Evolutionary conservation across 2,329 filamentous ascomycete genomes (phyloP).

Genomic region (Calycina herbarum): DNA sequence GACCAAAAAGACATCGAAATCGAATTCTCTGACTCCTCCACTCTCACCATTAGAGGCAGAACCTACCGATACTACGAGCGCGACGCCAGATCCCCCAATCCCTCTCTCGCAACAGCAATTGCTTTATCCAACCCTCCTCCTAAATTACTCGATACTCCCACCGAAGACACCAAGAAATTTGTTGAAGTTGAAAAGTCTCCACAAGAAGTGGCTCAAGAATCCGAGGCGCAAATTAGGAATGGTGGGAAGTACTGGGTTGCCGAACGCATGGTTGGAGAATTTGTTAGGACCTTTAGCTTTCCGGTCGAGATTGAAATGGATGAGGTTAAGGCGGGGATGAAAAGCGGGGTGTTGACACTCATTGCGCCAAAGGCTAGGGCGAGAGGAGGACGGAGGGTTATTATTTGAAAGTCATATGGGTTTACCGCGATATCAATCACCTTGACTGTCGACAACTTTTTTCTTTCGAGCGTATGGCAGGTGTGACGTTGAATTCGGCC

Average conservation of each 20-base stretch:
- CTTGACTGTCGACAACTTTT: not conserved
- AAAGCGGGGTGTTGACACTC: slow-evolving; percentile 65
- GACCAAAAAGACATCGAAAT: slow-evolving; percentile 72
- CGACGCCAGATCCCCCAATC: not conserved
- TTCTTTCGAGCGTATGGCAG: not conserved
- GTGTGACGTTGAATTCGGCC: not conserved
- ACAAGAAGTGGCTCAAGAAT: not conserved
- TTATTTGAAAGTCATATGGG: slow-evolving; percentile 38
- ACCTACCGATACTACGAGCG: slow-evolving; percentile 61
- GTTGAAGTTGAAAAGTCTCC: not conserved
- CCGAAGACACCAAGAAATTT: not conserved
- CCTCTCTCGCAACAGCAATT: not conserved
- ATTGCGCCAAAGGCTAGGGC: slow-evolving; percentile 67
- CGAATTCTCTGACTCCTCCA: slow-evolving; percentile 77
- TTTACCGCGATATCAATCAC: not conserved
- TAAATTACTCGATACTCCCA: not conserved
- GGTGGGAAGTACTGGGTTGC: slow-evolving; percentile 66
- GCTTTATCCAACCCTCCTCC: not conserved
- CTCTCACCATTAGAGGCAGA: slow-evolving; percentile 68
- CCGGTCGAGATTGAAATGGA: slow-evolving; percentile 63
- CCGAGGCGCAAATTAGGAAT: slow-evolving; percentile 1
- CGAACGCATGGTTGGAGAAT: slow-evolving; percentile 66
- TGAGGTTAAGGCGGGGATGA: slow-evolving; percentile 59
- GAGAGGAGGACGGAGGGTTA: slow-evolving; percentile 56
- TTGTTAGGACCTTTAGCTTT: slow-evolving; percentile 69